Base-by-base conservation (phyloP, 768 basidiomycete genomes). In the Termitomyces sp. region DNA sequence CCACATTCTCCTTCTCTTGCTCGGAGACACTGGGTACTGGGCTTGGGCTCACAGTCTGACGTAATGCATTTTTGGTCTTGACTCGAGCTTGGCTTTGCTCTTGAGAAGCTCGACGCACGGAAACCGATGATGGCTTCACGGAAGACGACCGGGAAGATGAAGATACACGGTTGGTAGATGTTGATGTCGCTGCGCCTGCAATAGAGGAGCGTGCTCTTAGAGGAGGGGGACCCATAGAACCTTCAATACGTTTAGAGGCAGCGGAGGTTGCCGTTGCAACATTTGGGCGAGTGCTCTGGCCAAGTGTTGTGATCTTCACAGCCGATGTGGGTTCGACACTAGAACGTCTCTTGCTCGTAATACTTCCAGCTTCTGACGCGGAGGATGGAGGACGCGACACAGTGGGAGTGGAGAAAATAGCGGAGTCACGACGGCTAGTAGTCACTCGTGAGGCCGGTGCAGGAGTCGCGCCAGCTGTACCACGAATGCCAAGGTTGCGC, bases 1-100 rank as follows among this genome's bases (percentile, higher is more conserved):
- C 73, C 55, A 80, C 66, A 61, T 87, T 87, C 71, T 86, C 84
- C 71, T 86, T 87, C 66, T 86, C 78, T 35, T 70, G 64, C 67
- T 80, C 79, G 12, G 72, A 67, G 28, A 73, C 63, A 59, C 75
- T 80, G 16, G 76, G 69, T 45, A 70, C 66, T 10, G 74, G 72
- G 56, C 73, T 77, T 12, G 69, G 64, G 52, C 64, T 73, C 20
- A 73, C 64, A 45, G 70, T 66, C 51, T 70, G 69, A 56, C 72
- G 72, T 18, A 67, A 40, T 40, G 68, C 56, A 36, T 67, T 56
- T 52, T 75, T 70, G 9, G 66, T 54, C 57, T 73, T 77, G 26
- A 68, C 54, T 38, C 71, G 75, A 26, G 71, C 36, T 33, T 58
- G 28, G 14, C 20, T 67, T 46, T 76, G 69, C 33, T 68, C 67